phyloP scores from a whole-genome alignment of 2,329 filamentous ascomycete species.

The Neofusicoccum laricinum region DNA sequence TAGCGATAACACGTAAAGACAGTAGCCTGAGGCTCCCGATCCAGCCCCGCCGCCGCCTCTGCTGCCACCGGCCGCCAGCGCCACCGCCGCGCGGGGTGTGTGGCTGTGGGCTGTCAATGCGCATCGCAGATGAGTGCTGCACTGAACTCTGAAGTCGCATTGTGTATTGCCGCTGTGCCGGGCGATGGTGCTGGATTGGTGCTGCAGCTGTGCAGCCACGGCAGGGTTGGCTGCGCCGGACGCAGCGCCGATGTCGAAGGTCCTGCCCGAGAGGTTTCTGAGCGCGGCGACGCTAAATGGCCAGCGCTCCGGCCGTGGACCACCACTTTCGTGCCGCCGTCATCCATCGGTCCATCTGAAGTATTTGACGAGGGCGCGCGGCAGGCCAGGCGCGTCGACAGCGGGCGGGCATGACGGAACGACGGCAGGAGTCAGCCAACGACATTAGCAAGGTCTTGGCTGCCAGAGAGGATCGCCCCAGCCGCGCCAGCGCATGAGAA shows the following conservation, averaged over 20 bases:
- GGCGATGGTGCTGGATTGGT: no score
- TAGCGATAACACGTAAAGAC: slow-evolving; percentile 1
- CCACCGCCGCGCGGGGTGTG: not conserved
- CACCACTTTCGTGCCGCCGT: not conserved
- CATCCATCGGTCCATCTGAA: not conserved
- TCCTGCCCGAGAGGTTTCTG: not conserved
- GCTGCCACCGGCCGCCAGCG: no score
- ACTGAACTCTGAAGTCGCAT: not conserved
- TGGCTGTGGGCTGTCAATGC: not conserved
- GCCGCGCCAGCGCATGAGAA: not conserved
- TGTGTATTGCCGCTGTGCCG: not conserved
- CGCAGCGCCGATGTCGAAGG: not conserved
- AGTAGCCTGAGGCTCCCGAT: not conserved
- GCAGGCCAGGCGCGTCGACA: not conserved
- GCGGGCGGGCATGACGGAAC: not conserved
- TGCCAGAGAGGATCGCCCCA: not conserved
- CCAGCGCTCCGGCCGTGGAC: not conserved
- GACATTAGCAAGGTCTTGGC: not conserved
- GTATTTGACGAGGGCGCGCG: no score
- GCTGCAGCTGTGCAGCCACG: not conserved
- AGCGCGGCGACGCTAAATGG: not conserved
- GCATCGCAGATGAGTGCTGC: not conserved
- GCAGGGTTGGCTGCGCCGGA: not conserved
- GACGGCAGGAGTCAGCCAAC: not conserved
- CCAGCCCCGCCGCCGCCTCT: no score